Base-by-base conservation (phyloP, 306 rosid genomes). In the Lupinus albus region DNA sequence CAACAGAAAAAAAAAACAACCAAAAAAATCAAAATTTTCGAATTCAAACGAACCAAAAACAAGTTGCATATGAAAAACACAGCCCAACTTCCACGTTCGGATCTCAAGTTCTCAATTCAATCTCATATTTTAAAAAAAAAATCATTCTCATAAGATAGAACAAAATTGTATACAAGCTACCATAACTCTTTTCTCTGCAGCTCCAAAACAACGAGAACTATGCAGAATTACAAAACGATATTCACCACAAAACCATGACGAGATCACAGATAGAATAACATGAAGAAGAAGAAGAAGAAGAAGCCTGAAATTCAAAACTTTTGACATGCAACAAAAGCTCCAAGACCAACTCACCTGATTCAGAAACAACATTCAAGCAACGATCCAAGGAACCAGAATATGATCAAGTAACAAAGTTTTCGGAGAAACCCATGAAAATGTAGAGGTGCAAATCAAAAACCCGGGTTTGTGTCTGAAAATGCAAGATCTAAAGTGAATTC, bases 311-410 rank as follows among this genome's bases (percentile, higher is more conserved):
- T 79, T 79, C 69, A 63, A 76, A 65, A 74, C 67, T 56, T 38
- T 56, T 45, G n/a, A 68, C 80, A 77, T 71, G 39, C 64, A 61
- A 61, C 1, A 65, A 76, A 32, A 68, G 49, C 32, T 67, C 7
- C 39, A 2, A 44, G 3, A 41, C 62, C 11, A 61, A 77, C 92
- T 84, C 73, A 89, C 96, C 92, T 68, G 67, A 2, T 8, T 6
- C 7, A 66, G 18, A 17, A 80, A 70, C 73, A 75, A 71, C 72
- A 67, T 70, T 67, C 76, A 38, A 70, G 36, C 20, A 64, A 72
- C 64, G 77, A 50, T 74, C 65, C 75, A 25, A 67, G 44, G 50
- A 61, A 60, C 30, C 45, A 68, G 64, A 56, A 35, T 69, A 3
- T 18, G 78, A 68, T 78, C 84, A 77, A 74, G 84, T 59, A 25